Percentiles rank a stretch among this genome's conserved stretches.
phyloP scores from a whole-genome alignment of 2,329 filamentous ascomycete species.

The Diaporthe aspalathi region DNA sequence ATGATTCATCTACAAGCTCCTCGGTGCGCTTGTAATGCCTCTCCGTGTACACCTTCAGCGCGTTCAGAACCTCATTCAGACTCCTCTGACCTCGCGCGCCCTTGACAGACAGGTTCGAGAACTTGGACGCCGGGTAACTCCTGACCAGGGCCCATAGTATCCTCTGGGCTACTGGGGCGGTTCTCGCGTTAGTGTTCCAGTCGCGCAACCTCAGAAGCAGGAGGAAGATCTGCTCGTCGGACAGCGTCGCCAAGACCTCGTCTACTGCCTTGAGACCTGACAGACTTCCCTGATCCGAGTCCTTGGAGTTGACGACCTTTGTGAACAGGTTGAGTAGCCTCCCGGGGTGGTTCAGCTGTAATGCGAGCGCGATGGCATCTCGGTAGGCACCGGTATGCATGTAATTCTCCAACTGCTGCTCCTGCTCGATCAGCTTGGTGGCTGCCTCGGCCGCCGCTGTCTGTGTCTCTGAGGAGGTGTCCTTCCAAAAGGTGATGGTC shows the following conservation, averaged over 20 bases:
- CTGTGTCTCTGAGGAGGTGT: slow-evolving; percentile 86
- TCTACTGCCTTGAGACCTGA: slow-evolving; percentile 80
- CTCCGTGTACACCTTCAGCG: slow-evolving; percentile 90
- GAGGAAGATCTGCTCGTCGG: slow-evolving; percentile 86
- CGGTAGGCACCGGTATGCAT: slow-evolving; percentile 89
- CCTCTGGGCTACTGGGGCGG: slow-evolving; percentile 84
- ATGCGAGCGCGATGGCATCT: slow-evolving; percentile 89
- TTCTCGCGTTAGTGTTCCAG: slow-evolving; percentile 97
- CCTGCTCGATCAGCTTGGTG: slow-evolving; percentile 84
- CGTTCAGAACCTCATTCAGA: slow-evolving; percentile 86
- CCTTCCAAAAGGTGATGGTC: slow-evolving; percentile 94
- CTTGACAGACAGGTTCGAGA: slow-evolving; percentile 76
- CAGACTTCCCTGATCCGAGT: slow-evolving; percentile 71
- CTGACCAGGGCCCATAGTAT: slow-evolving; percentile 84
- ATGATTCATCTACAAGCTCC: slow-evolving; percentile 93
- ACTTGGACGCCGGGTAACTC: slow-evolving; percentile 81
- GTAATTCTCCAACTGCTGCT: slow-evolving; percentile 93
- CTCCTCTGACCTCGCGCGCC: slow-evolving; percentile 70
- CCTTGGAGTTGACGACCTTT: slow-evolving; percentile 74
- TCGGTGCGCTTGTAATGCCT: slow-evolving; percentile 91
- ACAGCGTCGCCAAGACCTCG: slow-evolving; percentile 81
- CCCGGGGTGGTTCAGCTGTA: slow-evolving; percentile 94
- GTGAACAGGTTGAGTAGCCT: slow-evolving; percentile 87
- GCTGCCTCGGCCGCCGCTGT: slow-evolving; percentile 79
- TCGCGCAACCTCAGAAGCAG: slow-evolving; percentile 86